Percentiles rank a stretch among this genome's conserved stretches.
phyloP scores from a whole-genome alignment of 2,329 filamentous ascomycete species.

The Exophiala mesophila region DNA sequence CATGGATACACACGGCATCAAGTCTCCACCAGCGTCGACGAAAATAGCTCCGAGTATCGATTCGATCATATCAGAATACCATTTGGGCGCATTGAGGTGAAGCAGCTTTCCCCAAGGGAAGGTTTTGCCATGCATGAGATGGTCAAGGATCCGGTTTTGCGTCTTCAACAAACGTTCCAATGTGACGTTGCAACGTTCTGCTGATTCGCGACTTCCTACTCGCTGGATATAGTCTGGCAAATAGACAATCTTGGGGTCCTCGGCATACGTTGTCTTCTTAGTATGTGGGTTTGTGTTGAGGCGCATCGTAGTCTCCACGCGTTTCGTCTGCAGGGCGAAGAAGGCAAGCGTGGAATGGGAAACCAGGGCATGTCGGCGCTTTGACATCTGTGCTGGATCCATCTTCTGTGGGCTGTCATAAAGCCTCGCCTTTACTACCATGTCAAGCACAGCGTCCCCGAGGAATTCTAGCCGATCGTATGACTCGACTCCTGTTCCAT shows the following conservation, averaged over 20 bases:
- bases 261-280: constrained; percentile 20
- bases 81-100: constrained; percentile 64
- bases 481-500: constrained; percentile 9
- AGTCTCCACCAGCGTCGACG: constrained; percentile 64
- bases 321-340: constrained; percentile 35
- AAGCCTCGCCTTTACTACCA: constrained; percentile 63
- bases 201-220: constrained; percentile 5
- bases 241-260: constrained; percentile 27
- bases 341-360: constrained; percentile 79
- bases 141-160: constrained; percentile 45
- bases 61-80: constrained; percentile 80
- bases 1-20: constrained; percentile 57
- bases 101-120: constrained; percentile 77
- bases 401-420: constrained; percentile 32
- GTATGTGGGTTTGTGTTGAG: constrained; percentile 26
- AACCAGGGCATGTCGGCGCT: constrained; percentile 68
- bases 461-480: constrained; percentile 82
- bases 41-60: constrained; percentile 75
- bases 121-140: constrained; percentile 45
- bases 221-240: constrained; percentile 19
- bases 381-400: constrained; percentile 63
- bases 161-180: constrained; percentile 41
- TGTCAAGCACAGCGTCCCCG: constrained; percentile 79
- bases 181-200: constrained; percentile 6
- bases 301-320: constrained; percentile 6